Evolutionary conservation across 306 rosid species (phyloP).

Genomic region (Aeschynomene evenia): DNA sequence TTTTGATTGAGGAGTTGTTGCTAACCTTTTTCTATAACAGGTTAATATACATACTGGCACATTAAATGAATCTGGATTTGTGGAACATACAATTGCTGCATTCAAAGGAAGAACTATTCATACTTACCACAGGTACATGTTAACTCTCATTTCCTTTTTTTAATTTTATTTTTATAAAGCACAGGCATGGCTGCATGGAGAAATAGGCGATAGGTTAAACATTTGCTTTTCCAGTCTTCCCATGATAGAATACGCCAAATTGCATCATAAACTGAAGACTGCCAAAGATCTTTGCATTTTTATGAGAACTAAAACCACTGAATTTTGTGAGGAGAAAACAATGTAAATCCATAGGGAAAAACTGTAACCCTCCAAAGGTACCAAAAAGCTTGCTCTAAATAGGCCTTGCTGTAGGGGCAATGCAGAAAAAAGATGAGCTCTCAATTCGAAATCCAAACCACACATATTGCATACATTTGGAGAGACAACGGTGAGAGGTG

Average conservation of each 20-base stretch:
- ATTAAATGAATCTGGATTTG: constrained; percentile 90
- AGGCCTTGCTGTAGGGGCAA: too few relatives aligned
- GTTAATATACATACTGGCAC: constrained; percentile 98
- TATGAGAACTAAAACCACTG: too few relatives aligned
- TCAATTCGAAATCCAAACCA: too few relatives aligned
- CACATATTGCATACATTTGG: too few relatives aligned
- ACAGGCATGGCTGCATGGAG: background rate
- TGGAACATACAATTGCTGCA: constrained; percentile 84
- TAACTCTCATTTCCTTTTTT: background rate
- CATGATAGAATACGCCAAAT: background rate
- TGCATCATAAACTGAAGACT: too few relatives aligned
- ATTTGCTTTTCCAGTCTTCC: background rate
- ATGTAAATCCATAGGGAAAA: too few relatives aligned
- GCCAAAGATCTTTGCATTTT: too few relatives aligned
- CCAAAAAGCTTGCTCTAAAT: too few relatives aligned
- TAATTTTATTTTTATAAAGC: background rate
- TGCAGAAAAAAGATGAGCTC: too few relatives aligned
- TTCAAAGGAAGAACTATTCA: constrained; percentile 93
- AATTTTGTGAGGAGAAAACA: too few relatives aligned
- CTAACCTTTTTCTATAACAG: constrained; percentile 42
- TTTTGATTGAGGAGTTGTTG: background rate
- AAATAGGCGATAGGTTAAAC: constrained; percentile 10
- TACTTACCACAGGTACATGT: constrained; percentile 80
- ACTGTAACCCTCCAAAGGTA: too few relatives aligned
- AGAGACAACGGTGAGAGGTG: too few relatives aligned